Percentiles rank a stretch among this genome's conserved stretches.
Conservation (phyloP, 2,329 filamentous ascomycete species). For the Fonsecaea multimorphosa region DNA sequence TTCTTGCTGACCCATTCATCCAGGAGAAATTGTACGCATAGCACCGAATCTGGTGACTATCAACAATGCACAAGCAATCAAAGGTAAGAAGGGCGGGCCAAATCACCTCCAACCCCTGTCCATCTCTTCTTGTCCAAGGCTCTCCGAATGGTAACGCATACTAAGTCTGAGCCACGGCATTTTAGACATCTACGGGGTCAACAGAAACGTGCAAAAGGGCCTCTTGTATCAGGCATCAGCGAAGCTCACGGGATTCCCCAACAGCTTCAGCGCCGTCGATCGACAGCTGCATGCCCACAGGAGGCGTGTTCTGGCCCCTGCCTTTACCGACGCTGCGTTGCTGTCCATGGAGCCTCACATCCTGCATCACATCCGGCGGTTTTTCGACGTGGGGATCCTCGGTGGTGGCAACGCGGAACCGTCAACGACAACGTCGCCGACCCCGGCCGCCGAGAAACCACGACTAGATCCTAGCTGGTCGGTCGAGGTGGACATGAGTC, state of each 20-base stretch:
- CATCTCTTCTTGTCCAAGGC: too few relatives aligned
- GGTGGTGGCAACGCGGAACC: conserved; percentile 19
- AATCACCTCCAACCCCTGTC: too few relatives aligned
- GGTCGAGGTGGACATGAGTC: conserved; percentile 35
- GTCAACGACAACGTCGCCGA: too few relatives aligned
- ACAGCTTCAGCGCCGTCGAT: conserved; percentile 38
- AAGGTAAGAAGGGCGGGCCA: conserved; percentile 48
- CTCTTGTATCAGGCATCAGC: conserved; percentile 27
- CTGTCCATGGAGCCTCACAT: conserved; percentile 28
- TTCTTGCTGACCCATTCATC: neutral
- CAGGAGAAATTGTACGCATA: conserved; percentile 45
- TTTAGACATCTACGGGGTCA: conserved; percentile 20
- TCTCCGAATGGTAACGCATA: too few relatives aligned
- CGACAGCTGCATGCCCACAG: conserved; percentile 37
- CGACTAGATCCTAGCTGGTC: too few relatives aligned
- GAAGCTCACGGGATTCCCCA: conserved; percentile 31
- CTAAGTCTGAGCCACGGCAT: too few relatives aligned
- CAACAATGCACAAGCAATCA: conserved; percentile 46
- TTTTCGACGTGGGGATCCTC: conserved; percentile 25
- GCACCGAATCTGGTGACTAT: conserved; percentile 40
- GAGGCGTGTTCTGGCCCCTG: conserved; percentile 42
- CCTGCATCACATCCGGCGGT: neutral
- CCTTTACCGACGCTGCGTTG: conserved; percentile 44
- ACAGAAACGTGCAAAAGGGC: conserved; percentile 43
- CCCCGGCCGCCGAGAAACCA: conserved; percentile 35